Percentiles rank a stretch among this genome's conserved stretches.
phyloP scores from a whole-genome alignment of 2,329 filamentous ascomycete species.

The Trichoderma aggressivum region DNA sequence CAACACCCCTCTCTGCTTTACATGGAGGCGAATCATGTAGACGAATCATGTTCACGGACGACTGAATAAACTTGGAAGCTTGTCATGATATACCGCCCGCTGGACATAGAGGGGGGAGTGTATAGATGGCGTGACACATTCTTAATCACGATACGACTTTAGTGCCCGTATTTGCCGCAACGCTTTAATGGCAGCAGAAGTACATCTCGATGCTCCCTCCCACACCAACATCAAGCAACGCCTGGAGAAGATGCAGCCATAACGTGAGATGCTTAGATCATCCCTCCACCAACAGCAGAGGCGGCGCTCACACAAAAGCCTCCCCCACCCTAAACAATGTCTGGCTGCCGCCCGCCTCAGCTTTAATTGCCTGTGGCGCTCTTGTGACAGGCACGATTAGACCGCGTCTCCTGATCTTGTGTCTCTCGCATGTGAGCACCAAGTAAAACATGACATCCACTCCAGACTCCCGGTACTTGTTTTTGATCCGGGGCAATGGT shows the following conservation, averaged over 20 bases:
- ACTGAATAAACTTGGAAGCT: background rate
- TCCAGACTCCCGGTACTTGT: background rate
- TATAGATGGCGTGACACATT: background rate
- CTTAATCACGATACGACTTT: background rate
- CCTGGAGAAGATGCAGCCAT: background rate
- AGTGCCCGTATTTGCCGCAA: background rate
- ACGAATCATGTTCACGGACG: background rate
- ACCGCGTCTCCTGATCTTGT: background rate
- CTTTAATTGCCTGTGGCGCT: background rate
- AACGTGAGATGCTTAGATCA: background rate
- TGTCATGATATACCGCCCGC: background rate
- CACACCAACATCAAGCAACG: no score
- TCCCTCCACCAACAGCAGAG: background rate
- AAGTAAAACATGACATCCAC: background rate
- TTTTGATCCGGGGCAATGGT: background rate
- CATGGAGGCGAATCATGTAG: background rate
- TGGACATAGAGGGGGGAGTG: background rate
- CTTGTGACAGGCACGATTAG: slow-evolving; percentile 2
- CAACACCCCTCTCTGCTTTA: background rate
- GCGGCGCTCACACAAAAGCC: background rate
- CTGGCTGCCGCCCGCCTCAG: background rate
- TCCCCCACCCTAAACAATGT: background rate
- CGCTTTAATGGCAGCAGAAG: background rate
- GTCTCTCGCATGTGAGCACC: background rate
- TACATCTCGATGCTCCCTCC: background rate